Percentiles rank a stretch among this genome's conserved stretches.
Evolutionary conservation across 495 filamentous ascomycete genomes (phyloP).

Genomic region (Penicillium taxi): DNA sequence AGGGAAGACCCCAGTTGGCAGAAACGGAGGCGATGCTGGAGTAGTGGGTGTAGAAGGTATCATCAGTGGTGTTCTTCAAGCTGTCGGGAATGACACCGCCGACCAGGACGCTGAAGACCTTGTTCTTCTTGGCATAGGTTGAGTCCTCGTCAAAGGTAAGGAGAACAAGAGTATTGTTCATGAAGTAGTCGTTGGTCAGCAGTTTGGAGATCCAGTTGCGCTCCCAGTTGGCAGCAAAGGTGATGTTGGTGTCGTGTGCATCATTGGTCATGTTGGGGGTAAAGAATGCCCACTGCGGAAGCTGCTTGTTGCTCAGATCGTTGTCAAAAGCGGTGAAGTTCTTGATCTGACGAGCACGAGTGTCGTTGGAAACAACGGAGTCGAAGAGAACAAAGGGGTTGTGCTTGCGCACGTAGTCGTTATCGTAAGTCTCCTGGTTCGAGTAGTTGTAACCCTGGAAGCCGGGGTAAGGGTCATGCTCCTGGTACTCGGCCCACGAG

Average conservation of each 20-base stretch:
- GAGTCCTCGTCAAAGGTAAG: slow-evolving; percentile 59
- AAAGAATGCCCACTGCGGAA: slow-evolving; percentile 68
- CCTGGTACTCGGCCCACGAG: slow-evolving; percentile 63
- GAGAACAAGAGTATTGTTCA: slow-evolving; percentile 39
- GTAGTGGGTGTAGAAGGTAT: slow-evolving; percentile 68
- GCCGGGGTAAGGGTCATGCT: slow-evolving; percentile 58
- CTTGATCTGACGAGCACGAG: slow-evolving; percentile 54
- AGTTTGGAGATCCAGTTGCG: slow-evolving; percentile 52
- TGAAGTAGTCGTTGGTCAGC: slow-evolving; percentile 56
- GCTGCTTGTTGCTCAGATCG: slow-evolving; percentile 46
- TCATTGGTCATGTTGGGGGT: slow-evolving; percentile 71
- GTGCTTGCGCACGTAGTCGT: slow-evolving; percentile 70
- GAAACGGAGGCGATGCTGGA: slow-evolving; percentile 56
- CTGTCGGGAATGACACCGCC: slow-evolving; percentile 53
- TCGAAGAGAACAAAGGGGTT: slow-evolving; percentile 57
- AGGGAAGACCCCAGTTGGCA: slow-evolving; percentile 61
- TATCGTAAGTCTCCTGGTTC: slow-evolving; percentile 42
- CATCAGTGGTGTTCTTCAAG: slow-evolving; percentile 53
- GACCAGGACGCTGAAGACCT: slow-evolving; percentile 44
- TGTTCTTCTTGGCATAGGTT: slow-evolving; percentile 26
- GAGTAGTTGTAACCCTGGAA: slow-evolving; percentile 51
- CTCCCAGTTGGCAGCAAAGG: slow-evolving; percentile 51
- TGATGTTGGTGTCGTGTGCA: slow-evolving; percentile 61
- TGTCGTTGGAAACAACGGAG: slow-evolving; percentile 44
- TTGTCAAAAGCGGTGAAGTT: slow-evolving; percentile 55